Evolutionary conservation across 2,329 filamentous ascomycete genomes (phyloP), one percentile per base, ranked within the genome.

Genomic region (Neurospora crassa): DNA sequence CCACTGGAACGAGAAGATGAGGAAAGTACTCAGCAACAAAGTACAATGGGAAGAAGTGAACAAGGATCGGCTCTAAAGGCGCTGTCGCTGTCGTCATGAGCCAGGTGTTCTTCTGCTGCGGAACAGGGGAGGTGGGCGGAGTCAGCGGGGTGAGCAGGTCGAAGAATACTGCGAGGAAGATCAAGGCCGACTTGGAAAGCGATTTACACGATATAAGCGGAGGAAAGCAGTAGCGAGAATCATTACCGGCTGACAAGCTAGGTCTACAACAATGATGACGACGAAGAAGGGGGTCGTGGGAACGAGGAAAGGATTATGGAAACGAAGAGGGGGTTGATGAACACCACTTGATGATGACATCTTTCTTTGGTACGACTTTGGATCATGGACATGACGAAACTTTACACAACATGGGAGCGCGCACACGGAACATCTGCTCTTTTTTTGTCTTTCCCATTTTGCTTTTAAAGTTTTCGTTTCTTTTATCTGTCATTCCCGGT

Each of bases 381-480:
- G 12, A 59, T 68, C 71, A 72, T 70, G 73, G 43, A 68, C n/a
- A 45, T 45, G 43, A 72, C 47, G 71, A 73, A 72, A 71, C 20
- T 73, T 73, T 37, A 37, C 70, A 71, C 47, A 67, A 68, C 69
- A 71, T 40, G 47, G 45, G 47, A 29, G 47, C 47, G 47, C 47
- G 47, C 47, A 53, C 47, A 53, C 47, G 12, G 47, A 53, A 53
- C n/a, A 6, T 20, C 47, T 41, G 72, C 40, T 67, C 20, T 71
- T 45, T 42, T 45, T 67, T 63, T 67, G 18, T 70, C 41, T 40
- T 59, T 67, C 45, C 68, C 16, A 14, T 24, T 68, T 67, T 37
- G 34, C 34, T 37, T 37, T 37, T 37, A 1, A 1, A 37, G 47
- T 45, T 73, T 63, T 43, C 47, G 68, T 20, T 29, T 53, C 29